phyloP scores from a whole-genome alignment of 2,329 filamentous ascomycete genomes.

The Exophiala calicioides region DNA sequence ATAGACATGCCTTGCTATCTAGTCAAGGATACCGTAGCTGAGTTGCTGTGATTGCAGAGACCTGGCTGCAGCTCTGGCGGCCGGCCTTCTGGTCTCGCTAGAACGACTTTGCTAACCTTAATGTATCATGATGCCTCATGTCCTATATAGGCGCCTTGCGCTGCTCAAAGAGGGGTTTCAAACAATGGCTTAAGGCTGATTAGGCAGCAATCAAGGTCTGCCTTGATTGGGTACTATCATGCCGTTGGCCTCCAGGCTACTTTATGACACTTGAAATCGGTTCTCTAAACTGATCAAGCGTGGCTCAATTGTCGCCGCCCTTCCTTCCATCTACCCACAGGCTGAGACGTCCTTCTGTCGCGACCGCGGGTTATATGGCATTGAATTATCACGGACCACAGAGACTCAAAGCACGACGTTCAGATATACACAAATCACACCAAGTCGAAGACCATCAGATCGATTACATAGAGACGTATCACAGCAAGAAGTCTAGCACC shows the following conservation, averaged over 20 bases:
- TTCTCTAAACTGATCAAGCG: neutral
- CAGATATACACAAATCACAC: neutral
- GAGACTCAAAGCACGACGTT: neutral
- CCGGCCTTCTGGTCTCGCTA: neutral
- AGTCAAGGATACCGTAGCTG: no score
- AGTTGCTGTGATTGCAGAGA: neutral
- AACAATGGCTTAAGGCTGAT: no score
- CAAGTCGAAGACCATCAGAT: neutral
- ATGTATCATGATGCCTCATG: neutral
- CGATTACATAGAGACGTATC: neutral
- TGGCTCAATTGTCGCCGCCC: neutral
- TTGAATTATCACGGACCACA: neutral
- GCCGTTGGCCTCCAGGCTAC: neutral
- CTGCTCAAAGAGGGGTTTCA: neutral
- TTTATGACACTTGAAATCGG: neutral
- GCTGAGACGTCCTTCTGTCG: constrained; percentile 2
- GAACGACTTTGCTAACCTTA: neutral
- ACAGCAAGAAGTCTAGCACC: neutral
- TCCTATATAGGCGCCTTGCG: neutral
- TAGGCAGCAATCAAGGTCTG: neutral
- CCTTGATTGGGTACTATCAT: neutral
- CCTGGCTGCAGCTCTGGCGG: neutral
- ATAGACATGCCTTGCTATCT: no score
- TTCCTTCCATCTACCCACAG: neutral
- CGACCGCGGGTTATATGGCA: neutral